A percentile compares a stretch with the other conserved stretches of the same genome.
Conservation (phyloP, 371 early-diverging fungal genomes). For the Haplosporangium sp. region DNA sequence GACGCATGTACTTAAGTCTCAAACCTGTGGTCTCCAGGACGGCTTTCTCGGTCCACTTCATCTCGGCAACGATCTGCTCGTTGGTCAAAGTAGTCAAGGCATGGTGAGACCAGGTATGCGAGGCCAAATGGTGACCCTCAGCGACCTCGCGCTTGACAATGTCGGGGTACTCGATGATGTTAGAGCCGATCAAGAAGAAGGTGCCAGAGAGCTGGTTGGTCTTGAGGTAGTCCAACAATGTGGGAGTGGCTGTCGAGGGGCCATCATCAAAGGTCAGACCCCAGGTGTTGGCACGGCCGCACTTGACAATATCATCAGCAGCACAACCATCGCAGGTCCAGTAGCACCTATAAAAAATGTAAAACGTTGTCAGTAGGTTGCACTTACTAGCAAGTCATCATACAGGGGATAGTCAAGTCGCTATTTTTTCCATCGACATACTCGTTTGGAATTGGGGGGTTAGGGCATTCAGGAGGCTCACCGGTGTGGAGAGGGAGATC, state of each 20-base stretch:
- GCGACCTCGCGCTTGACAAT: slow-evolving; percentile 56
- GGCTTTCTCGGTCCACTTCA: slow-evolving; percentile 71
- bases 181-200: slow-evolving; percentile 68
- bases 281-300: slow-evolving; percentile 52
- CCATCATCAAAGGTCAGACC: slow-evolving; percentile 74
- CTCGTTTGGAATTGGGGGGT: slow-evolving; percentile 29
- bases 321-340: slow-evolving; percentile 44
- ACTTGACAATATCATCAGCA: slow-evolving; percentile 27
- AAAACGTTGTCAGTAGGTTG: too few relatives aligned
- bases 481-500: slow-evolving; percentile 27
- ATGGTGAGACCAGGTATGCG: slow-evolving; percentile 69
- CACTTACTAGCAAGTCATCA: too few relatives aligned
- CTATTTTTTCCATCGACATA: slow-evolving; percentile 7
- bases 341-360: slow-evolving; percentile 25
- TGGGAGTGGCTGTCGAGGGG: slow-evolving; percentile 59
- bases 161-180: slow-evolving; percentile 62
- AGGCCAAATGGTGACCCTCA: slow-evolving; percentile 54
- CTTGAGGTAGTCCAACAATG: slow-evolving; percentile 63
- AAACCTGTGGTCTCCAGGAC: slow-evolving; percentile 71
- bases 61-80: slow-evolving; percentile 75
- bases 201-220: slow-evolving; percentile 64
- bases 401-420: neutral
- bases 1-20: slow-evolving; percentile 60
- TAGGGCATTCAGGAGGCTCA: slow-evolving; percentile 31
- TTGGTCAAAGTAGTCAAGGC: slow-evolving; percentile 68